Percentiles rank a stretch among this genome's conserved stretches.
phyloP scores from a whole-genome alignment of 129 eudicot species.

The Rutidosis leptorrhynchoides region DNA sequence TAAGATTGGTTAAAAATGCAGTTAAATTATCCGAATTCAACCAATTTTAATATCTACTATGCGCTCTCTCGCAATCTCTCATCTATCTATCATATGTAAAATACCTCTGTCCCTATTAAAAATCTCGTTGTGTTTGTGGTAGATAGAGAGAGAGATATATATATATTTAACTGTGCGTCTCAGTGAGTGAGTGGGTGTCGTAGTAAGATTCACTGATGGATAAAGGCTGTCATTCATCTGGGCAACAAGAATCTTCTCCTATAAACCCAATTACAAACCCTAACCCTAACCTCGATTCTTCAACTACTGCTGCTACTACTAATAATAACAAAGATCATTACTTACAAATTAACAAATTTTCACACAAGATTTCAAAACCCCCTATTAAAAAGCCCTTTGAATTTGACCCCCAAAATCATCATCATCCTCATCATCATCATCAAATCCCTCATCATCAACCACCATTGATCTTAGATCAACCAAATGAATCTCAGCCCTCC shows the following conservation, averaged over 20 bases:
- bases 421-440: conserved; percentile 10
- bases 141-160: conserved; percentile 22
- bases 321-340: conserved; percentile 32
- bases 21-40: too few relatives aligned
- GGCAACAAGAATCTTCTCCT: conserved; percentile 38
- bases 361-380: conserved; percentile 86
- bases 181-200: conserved; percentile 23
- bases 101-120: too few relatives aligned
- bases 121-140: background rate
- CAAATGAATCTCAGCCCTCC: conserved; percentile 44
- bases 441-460: conserved; percentile 15
- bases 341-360: conserved; percentile 58
- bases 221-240: conserved; percentile 52
- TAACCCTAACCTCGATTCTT: conserved; percentile 20
- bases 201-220: conserved; percentile 37
- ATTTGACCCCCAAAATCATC: conserved; percentile 30
- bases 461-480: conserved; percentile 18
- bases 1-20: too few relatives aligned
- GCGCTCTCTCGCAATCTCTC: too few relatives aligned
- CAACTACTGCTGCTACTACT: background rate
- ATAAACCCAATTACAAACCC: conserved; percentile 12
- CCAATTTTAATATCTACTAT: too few relatives aligned
- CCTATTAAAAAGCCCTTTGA: conserved; percentile 32
- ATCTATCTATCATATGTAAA: too few relatives aligned
- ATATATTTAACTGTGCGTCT: conserved; percentile 8